A percentile compares a stretch with the other conserved stretches of the same genome.
Conservation (phyloP, 768 basidiomycete genomes). For the Rhizopogon rudus region DNA sequence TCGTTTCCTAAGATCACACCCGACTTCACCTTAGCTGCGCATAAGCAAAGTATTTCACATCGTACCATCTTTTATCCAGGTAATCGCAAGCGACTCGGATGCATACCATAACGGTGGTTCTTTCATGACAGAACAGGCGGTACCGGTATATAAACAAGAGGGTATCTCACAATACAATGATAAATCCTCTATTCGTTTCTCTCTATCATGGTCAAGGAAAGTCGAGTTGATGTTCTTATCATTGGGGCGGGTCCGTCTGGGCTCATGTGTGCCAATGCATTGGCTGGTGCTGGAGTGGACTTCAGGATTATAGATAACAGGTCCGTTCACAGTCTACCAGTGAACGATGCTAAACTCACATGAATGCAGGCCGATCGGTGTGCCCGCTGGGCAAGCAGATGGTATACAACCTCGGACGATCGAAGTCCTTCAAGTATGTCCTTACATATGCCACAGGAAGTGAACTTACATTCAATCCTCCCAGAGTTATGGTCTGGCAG, state of each 20-base stretch:
- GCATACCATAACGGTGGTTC: background rate
- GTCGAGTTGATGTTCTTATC: constrained; percentile 40
- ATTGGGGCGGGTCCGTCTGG: constrained; percentile 52
- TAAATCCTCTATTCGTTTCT: background rate
- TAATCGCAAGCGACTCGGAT: too few species aligned
- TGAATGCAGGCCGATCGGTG: constrained; percentile 30
- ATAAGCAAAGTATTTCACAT: background rate
- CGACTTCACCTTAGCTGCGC: background rate
- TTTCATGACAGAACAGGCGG: background rate
- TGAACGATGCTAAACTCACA: background rate
- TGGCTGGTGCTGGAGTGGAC: constrained; percentile 38
- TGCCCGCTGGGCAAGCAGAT: constrained; percentile 48
- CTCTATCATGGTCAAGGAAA: constrained; percentile 18
- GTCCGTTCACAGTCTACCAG: constrained; percentile 14
- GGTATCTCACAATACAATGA: background rate
- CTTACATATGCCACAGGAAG: background rate
- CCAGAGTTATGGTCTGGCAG: constrained; percentile 75
- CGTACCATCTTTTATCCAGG: background rate
- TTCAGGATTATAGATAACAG: constrained; percentile 46
- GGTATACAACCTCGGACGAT: constrained; percentile 52
- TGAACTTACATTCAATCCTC: background rate
- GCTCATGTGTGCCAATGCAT: constrained; percentile 62
- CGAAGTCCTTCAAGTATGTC: constrained; percentile 45
- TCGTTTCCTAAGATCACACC: too few species aligned
- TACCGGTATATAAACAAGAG: background rate